Percentiles rank a stretch among this genome's conserved stretches.
These are phyloP conservation scores for Vitellaria paradoxa DNA, from an alignment of 179 eudicot genomes.

Conservation along the genomic window DNA sequence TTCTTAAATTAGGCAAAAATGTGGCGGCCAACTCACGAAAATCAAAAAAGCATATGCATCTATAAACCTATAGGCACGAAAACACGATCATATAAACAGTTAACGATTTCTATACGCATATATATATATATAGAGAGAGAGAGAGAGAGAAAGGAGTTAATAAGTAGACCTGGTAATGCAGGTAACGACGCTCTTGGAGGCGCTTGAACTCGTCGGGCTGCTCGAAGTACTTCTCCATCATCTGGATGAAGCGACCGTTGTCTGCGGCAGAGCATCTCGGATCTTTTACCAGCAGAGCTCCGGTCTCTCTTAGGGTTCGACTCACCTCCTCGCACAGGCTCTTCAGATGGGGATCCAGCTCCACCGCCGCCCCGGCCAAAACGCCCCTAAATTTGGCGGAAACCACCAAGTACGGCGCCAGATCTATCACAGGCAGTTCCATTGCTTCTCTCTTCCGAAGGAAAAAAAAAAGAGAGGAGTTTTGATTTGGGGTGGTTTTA, in stretches of 20 bases:
- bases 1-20: too few species aligned
- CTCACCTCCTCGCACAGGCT: slow-evolving; percentile 67
- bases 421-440: slow-evolving; percentile 88
- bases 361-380: neutral
- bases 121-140: too few species aligned
- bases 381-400: slow-evolving; percentile 6
- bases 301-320: slow-evolving; percentile 75
- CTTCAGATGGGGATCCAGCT: slow-evolving; percentile 29
- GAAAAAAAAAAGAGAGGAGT: neutral
- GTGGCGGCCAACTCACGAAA: too few species aligned
- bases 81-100: too few species aligned
- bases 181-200: slow-evolving; percentile 80
- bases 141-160: too few species aligned
- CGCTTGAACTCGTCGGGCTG: slow-evolving; percentile 63
- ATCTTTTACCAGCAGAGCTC: slow-evolving; percentile 79
- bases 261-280: slow-evolving; percentile 78
- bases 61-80: too few species aligned
- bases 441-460: slow-evolving; percentile 6
- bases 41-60: too few species aligned
- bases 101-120: too few species aligned
- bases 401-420: slow-evolving; percentile 46
- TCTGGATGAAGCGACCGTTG: slow-evolving; percentile 82
- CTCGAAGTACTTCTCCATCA: slow-evolving; percentile 89
- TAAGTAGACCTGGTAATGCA: slow-evolving; percentile 76
- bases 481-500: neutral